Percentiles rank a stretch among this genome's conserved stretches.
Evolutionary conservation across 345 rosid species (phyloP).

Genomic region (Turnera subulata): DNA sequence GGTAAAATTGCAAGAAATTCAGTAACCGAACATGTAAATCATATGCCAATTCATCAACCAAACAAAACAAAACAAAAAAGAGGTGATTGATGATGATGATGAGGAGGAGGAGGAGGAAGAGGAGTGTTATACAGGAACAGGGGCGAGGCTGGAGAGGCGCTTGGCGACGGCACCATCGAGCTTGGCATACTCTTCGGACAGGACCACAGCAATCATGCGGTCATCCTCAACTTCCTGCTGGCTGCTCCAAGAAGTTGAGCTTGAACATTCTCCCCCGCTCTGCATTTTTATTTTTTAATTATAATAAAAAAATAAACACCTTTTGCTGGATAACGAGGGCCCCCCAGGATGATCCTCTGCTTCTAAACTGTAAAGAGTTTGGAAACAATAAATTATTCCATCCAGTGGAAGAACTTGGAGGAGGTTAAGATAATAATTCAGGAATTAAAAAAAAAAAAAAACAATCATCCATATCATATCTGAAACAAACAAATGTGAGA

Average conservation of each 20-base stretch:
- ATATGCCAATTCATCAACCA: no score
- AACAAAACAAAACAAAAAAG: neutral
- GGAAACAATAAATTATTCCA: no score
- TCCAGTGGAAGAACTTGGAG: no score
- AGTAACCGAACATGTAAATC: constrained; percentile 7
- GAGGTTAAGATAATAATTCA: no score
- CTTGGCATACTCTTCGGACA: constrained; percentile 77
- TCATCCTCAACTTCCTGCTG: constrained; percentile 75
- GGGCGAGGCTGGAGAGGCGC: constrained; percentile 73
- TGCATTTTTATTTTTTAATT: no score
- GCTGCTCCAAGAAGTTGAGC: constrained; percentile 80
- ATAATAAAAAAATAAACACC: no score
- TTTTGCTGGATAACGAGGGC: no score
- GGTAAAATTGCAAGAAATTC: constrained; percentile 13
- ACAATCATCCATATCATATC: no score
- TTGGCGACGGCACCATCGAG: constrained; percentile 70
- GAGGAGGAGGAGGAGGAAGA: neutral
- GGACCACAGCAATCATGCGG: constrained; percentile 70
- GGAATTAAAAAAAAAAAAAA: no score
- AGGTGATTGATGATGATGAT: neutral
- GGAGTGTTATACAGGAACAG: constrained; percentile 58
- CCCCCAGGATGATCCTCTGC: no score
- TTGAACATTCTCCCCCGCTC: constrained; percentile 61
- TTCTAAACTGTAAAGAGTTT: no score
- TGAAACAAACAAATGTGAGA: no score